Conservation (phyloP, 2,329 filamentous ascomycete species). For the Thermothelomyces thermophilus region DNA sequence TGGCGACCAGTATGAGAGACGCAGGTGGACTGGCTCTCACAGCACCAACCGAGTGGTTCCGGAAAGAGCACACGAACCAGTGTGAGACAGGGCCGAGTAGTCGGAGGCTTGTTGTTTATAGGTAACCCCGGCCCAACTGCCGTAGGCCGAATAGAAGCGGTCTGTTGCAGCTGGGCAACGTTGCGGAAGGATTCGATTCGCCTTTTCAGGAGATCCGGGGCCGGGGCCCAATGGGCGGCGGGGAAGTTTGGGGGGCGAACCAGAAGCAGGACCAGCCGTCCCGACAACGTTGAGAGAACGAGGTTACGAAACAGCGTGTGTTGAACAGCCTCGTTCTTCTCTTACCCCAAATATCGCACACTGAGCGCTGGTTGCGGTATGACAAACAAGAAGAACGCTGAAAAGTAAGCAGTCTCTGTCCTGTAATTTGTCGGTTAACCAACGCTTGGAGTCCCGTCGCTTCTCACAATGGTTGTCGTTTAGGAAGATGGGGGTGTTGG, state of each 20-base stretch:
- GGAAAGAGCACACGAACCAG: background rate
- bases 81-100: background rate
- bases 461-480: conserved; percentile 12
- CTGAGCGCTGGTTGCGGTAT: conserved; percentile 2
- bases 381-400: background rate
- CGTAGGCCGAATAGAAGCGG: background rate
- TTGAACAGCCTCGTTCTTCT: background rate
- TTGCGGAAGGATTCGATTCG: conserved; percentile 14
- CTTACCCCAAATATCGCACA: conserved; percentile 3
- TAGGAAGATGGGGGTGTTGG: background rate
- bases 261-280: conserved; percentile 9
- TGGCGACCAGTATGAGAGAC: conserved; percentile 9
- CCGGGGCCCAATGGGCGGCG: conserved; percentile 16
- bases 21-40: conserved; percentile 6
- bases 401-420: conserved; percentile 3
- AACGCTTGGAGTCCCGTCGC: background rate
- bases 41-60: background rate
- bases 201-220: conserved; percentile 4
- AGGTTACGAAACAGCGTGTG: conserved; percentile 9
- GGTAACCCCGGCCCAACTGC: background rate
- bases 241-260: conserved; percentile 9
- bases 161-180: background rate
- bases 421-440: conserved; percentile 13
- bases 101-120: conserved; percentile 9
- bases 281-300: conserved; percentile 10